Conservation (phyloP, 1,284 basidiomycete species). For the Cryptococcus sp. region DNA sequence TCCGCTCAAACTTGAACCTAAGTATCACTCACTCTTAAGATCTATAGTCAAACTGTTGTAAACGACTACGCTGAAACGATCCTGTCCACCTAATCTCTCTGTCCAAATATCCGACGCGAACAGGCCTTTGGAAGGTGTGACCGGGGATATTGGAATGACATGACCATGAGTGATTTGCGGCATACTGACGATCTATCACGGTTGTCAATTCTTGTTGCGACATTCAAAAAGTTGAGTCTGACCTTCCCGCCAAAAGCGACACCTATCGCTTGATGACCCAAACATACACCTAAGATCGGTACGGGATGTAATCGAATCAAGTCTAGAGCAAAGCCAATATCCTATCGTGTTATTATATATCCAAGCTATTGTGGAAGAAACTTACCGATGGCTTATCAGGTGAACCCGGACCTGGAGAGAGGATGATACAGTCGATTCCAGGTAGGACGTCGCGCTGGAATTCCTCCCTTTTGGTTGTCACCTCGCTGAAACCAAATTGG, state of each 20-base stretch:
- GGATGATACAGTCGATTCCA: conserved; percentile 46
- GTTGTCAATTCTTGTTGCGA: too few relatives aligned
- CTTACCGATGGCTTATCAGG: conserved; percentile 41
- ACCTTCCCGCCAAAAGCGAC: conserved; percentile 66
- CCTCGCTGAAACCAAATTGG: too few relatives aligned
- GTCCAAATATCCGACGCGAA: conserved; percentile 32
- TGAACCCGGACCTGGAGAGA: conserved; percentile 48
- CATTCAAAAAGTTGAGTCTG: conserved; percentile 43
- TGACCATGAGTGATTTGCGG: conserved; percentile 63
- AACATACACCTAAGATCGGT: conserved; percentile 60
- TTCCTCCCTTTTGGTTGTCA: conserved; percentile 25
- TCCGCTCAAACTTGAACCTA: background rate
- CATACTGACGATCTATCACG: conserved; percentile 42
- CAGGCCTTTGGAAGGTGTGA: conserved; percentile 21
- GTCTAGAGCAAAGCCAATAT: conserved; percentile 46
- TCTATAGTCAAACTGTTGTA: conserved; percentile 61
- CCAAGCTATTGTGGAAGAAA: background rate
- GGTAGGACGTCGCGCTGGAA: conserved; percentile 39
- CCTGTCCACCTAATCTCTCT: conserved; percentile 1
- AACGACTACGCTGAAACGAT: conserved; percentile 66
- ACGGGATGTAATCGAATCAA: conserved; percentile 35
- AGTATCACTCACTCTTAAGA: conserved; percentile 20
- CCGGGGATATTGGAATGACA: conserved; percentile 57
- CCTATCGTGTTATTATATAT: conserved; percentile 18
- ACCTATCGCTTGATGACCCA: conserved; percentile 86